Conservation (phyloP, 2,329 filamentous ascomycete species). For the Didymella sp. region DNA sequence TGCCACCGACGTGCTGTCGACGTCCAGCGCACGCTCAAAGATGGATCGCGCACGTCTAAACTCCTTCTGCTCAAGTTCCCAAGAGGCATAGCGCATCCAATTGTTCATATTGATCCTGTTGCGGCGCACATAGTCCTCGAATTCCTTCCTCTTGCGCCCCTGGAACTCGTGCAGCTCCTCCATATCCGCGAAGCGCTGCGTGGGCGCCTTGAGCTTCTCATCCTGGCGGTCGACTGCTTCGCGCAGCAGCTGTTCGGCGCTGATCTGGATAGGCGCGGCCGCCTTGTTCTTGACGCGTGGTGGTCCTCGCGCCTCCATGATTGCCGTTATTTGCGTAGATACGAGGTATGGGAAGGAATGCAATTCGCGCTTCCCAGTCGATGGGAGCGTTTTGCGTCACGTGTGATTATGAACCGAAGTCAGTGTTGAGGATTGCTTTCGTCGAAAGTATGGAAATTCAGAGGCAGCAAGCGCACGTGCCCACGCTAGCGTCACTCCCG, state of each 20-base stretch:
- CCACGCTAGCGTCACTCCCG: constrained; percentile 18
- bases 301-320: constrained; percentile 90
- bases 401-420: neutral
- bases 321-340: constrained; percentile 37
- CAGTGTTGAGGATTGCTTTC: neutral
- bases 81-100: constrained; percentile 97
- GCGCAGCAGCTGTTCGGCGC: constrained; percentile 93
- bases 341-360: neutral
- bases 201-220: constrained; percentile 83
- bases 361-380: constrained; percentile 7
- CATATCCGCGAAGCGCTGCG: constrained; percentile 92
- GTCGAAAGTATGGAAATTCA: constrained; percentile 13
- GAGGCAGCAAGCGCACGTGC: constrained; percentile 17
- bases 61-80: constrained; percentile 98
- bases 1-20: constrained; percentile 83
- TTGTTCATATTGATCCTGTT: constrained; percentile 98
- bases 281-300: constrained; percentile 99
- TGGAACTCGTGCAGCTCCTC: constrained; percentile 99
- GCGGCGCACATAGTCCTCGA: constrained; percentile 95
- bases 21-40: constrained; percentile 93
- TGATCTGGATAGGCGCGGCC: constrained; percentile 81
- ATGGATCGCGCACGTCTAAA: constrained; percentile 88
- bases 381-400: constrained; percentile 7
- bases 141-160: constrained; percentile 93
- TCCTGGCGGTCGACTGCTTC: constrained; percentile 98